These are phyloP conservation scores for Pseudogymnoascus sp. DNA, from an alignment of 2,329 filamentous ascomycete species.

Conservation along the genomic window DNA sequence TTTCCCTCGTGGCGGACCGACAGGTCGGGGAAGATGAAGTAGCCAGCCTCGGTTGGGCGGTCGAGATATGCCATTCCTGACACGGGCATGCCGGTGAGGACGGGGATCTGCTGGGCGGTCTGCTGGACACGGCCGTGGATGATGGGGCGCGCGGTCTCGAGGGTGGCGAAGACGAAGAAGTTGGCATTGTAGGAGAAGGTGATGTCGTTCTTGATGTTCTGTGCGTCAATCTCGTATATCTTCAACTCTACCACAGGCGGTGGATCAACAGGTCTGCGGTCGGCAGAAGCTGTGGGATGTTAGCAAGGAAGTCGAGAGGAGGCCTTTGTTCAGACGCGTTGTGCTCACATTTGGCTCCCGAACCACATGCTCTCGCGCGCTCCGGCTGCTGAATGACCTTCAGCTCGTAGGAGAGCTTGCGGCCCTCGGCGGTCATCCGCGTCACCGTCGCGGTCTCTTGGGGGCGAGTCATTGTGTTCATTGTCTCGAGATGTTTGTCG, in stretches of 20 bases:
- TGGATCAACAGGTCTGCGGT: slow-evolving; percentile 86
- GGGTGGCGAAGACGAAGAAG: slow-evolving; percentile 91
- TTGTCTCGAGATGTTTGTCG: not conserved
- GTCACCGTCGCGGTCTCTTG: slow-evolving; percentile 1
- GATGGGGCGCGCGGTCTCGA: slow-evolving; percentile 77
- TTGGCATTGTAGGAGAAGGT: slow-evolving; percentile 93
- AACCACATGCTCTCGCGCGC: slow-evolving; percentile 88
- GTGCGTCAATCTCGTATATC: slow-evolving; percentile 62
- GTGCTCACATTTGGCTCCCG: slow-evolving; percentile 80
- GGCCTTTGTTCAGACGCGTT: slow-evolving; percentile 16
- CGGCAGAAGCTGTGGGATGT: slow-evolving; percentile 57
- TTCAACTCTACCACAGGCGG: slow-evolving; percentile 89
- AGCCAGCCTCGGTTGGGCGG: slow-evolving; percentile 69
- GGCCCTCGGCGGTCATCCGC: slow-evolving; percentile 60
- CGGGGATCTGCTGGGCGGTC: slow-evolving; percentile 64
- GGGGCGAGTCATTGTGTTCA: not conserved
- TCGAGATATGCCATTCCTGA: slow-evolving; percentile 95
- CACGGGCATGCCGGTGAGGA: slow-evolving; percentile 88
- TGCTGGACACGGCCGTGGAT: slow-evolving; percentile 68
- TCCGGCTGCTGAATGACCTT: slow-evolving; percentile 89
- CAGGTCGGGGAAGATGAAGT: slow-evolving; percentile 96
- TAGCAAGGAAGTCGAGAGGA: slow-evolving; percentile 20
- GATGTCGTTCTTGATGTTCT: slow-evolving; percentile 47
- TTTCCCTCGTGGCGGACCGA: slow-evolving; percentile 92
- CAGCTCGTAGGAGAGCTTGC: slow-evolving; percentile 71